Base-by-base conservation (phyloP, 805 yeast species). In the Saccharomycodes ludwigii region DNA sequence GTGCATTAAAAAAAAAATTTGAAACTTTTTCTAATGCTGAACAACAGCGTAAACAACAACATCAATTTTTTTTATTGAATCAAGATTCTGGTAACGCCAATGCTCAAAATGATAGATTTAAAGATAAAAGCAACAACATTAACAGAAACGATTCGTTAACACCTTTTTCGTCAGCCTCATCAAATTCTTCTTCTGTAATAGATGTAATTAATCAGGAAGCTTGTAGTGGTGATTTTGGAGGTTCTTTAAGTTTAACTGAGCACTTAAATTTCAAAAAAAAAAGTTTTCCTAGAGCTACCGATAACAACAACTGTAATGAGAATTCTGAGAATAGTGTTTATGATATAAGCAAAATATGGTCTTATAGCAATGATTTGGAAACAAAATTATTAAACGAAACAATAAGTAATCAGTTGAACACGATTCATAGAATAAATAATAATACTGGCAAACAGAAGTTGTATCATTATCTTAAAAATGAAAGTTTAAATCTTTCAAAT, bases 381-480 rank as follows among this genome's bases (percentile, higher is more conserved):
- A 35, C 43, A 6, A 44, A 38, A 29, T 24, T 41, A 18, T 20
- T 39, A 11, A 30, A 37, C 7, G 46, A 44, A 18, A 24, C 36
- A 27, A 24, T 42, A 10, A 35, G 32, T 15, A 36, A 40, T 12
- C 45, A 40, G 22, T 37, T 38, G 18, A 33, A 33, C 22, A 35
- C 32, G 11, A 38, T 42, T 5, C 30, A 34, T 19, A 29, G 47
- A 21, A 31, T 36, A 9, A 4, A 9, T 16, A 3, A 14, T 16
- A 14, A 15, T 3, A 15, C 11, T 5, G 26, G 12, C 5, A 25
- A 4, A 4, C 15, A 25, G 17, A 5, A 9, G 12, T 14, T 25
- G 19, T 14, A 25, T n/a, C n/a, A n/a, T n/a, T n/a, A n/a, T n/a
- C n/a, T n/a, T n/a, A n/a, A n/a, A n/a, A n/a, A n/a, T n/a, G n/a